These are phyloP conservation scores for Ceratobasidium sp. DNA, from an alignment of 1,284 basidiomycete genomes.

Conservation along the genomic window DNA sequence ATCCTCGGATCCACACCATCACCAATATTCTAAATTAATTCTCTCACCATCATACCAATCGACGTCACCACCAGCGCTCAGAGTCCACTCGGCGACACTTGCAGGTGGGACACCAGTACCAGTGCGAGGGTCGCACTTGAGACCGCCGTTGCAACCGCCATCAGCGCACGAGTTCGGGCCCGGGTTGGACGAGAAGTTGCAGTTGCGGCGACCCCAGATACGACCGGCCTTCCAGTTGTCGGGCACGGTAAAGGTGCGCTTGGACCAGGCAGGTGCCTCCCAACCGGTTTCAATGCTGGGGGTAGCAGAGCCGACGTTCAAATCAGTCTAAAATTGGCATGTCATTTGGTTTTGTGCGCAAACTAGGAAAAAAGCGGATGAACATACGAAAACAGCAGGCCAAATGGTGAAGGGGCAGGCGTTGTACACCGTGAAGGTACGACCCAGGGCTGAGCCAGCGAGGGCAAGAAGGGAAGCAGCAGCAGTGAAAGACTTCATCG, in stretches of 20 bases:
- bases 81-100: conserved; percentile 45
- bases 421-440: conserved; percentile 54
- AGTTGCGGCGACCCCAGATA: conserved; percentile 55
- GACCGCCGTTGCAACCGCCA: conserved; percentile 43
- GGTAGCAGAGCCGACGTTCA: conserved; percentile 41
- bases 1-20: neutral
- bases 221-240: conserved; percentile 54
- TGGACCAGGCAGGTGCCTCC: conserved; percentile 49
- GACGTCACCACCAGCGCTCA: conserved; percentile 36
- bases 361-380: neutral
- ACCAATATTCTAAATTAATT: no score
- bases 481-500: conserved; percentile 37
- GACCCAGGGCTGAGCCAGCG: conserved; percentile 48
- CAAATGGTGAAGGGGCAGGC: conserved; percentile 53
- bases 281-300: conserved; percentile 50
- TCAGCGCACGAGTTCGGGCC: conserved; percentile 42
- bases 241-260: conserved; percentile 50
- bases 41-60: conserved; percentile 44
- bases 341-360: neutral
- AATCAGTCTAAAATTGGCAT: neutral
- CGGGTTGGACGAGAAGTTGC: conserved; percentile 51
- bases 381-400: conserved; percentile 48
- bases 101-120: conserved; percentile 46
- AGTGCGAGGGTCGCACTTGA: conserved; percentile 41
- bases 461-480: conserved; percentile 45